Base-by-base conservation (phyloP, 78 protist species). In the Neovahlkampfia damariscottae region DNA sequence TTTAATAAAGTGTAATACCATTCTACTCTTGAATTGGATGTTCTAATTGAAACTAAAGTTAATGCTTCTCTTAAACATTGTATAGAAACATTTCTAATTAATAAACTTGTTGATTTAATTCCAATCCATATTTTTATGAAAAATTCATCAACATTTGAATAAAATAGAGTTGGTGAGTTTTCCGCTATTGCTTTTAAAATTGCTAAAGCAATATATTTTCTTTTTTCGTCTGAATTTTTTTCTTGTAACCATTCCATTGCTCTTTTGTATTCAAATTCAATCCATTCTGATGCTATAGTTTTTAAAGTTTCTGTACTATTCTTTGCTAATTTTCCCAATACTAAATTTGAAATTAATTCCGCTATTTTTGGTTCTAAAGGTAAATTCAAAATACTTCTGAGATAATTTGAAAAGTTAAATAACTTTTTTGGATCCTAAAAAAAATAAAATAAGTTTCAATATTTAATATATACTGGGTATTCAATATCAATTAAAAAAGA, bases 141-240 rank as follows among this genome's bases (percentile, higher is more conserved):
- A 59, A 78, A 82, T 41, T 35, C 0, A 3, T 74, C 34, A 5
- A 84, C 83, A 41, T 81, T 39, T 40, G 28, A 35, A 67, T 69
- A 84, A 78, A 88, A 88, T 27, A 80, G 75, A 1, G 88, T 81
- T 7, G 88, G 88, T 4, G 88, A 79, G 8, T 69, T 69, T 69
- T 69, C 72, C 19, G 72, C 72, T 19, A 9, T 29, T 72, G 8
- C 76, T 72, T 72, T 5, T 6, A 72, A 8, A 8, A 72, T 67
- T 6, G 27, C 6, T 30, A 74, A 41, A 2, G 88, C 82, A 0
- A 86, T 83, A 31, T 50, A 69, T 29, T 84, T 69, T 28, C 62
- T 31, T 2, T 41, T 35, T 40, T 83, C 88, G 35, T 28, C 72
- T 19, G 19, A 31, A 19, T 50, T 19, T 69, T n/a, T 3, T 41